These are phyloP conservation scores for Ophiognomonia clavigignenti-juglandacearum DNA, from an alignment of 2,329 filamentous ascomycete genomes.

Conservation along the genomic window DNA sequence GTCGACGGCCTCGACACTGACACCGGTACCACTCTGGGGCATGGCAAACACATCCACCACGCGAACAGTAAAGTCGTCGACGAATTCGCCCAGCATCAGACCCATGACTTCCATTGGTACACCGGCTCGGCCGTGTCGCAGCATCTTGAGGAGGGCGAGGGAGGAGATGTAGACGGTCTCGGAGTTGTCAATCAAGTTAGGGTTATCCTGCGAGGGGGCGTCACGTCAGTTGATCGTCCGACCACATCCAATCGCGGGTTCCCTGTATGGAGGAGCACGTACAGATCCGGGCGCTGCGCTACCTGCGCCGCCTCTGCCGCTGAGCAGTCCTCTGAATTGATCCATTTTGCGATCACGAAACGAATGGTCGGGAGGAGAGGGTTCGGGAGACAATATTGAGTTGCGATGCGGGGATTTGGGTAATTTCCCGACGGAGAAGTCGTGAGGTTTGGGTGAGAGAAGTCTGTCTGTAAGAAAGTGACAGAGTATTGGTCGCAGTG, in stretches of 20 bases:
- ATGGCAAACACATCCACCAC: conserved; percentile 99
- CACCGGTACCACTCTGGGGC: conserved; percentile 97
- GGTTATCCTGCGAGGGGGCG: conserved; percentile 62
- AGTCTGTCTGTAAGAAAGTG: no score
- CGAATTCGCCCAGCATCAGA: conserved; percentile 96
- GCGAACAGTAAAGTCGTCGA: conserved; percentile 97
- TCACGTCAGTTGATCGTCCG: conserved; percentile 17
- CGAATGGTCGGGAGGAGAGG: conserved; percentile 14
- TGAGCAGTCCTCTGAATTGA: conserved; percentile 83
- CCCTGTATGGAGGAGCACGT: conserved; percentile 28
- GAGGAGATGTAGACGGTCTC: conserved; percentile 99
- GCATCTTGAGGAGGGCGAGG: conserved; percentile 94
- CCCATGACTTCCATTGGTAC: conserved; percentile 99
- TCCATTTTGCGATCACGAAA: conserved; percentile 59
- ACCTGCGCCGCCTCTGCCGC: conserved; percentile 60
- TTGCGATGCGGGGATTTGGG: no score
- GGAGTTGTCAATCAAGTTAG: conserved; percentile 93
- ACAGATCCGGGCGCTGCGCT: conserved; percentile 58
- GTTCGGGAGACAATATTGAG: no score
- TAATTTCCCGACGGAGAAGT: no score
- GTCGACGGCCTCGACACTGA: conserved; percentile 97
- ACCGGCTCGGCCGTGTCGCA: conserved; percentile 92
- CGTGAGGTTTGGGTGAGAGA: no score
- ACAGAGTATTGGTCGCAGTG: no score
- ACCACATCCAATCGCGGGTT: background rate